Conservation (phyloP, 1,284 basidiomycete species). For the Thecaphora frezii region DNA sequence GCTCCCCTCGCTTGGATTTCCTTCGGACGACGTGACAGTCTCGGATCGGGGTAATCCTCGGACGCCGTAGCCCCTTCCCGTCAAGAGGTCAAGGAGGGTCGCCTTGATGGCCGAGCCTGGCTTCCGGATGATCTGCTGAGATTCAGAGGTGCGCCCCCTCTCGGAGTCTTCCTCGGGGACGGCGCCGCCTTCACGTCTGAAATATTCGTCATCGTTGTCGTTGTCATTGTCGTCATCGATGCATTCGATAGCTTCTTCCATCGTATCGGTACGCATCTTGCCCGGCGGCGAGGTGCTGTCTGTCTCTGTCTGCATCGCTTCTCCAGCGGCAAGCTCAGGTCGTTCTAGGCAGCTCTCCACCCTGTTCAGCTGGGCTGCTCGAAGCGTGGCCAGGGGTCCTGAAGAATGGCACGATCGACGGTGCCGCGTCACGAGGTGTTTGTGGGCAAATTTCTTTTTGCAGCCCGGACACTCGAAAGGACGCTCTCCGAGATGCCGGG, state of each 20-base stretch:
- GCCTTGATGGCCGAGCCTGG: conserved; percentile 4
- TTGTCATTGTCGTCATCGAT: conserved; percentile 16
- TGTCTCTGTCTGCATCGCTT: too few species aligned
- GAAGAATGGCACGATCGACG: conserved; percentile 12
- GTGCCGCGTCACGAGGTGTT: conserved; percentile 37
- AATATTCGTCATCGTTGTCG: conserved; percentile 38
- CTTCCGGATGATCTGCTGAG: neutral
- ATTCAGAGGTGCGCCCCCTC: neutral
- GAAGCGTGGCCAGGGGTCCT: neutral
- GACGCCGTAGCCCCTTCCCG: conserved; percentile 19
- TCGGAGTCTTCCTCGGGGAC: conserved; percentile 8
- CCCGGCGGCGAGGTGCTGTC: too few species aligned
- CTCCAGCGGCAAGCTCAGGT: too few species aligned
- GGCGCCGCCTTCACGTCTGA: conserved; percentile 13
- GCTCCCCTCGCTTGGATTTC: too few species aligned
- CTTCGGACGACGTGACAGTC: too few species aligned
- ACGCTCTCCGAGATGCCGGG: conserved; percentile 32
- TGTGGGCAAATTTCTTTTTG: conserved; percentile 34
- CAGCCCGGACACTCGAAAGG: conserved; percentile 35
- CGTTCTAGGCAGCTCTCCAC: too few species aligned
- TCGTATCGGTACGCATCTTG: too few species aligned
- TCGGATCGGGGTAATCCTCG: too few species aligned
- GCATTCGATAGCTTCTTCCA: too few species aligned
- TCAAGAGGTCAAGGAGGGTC: conserved; percentile 22
- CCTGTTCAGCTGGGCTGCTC: neutral